Percentiles rank a stretch among this genome's conserved stretches.
Conservation (phyloP, 2,329 filamentous ascomycete genomes). For the Claviceps capensis region DNA sequence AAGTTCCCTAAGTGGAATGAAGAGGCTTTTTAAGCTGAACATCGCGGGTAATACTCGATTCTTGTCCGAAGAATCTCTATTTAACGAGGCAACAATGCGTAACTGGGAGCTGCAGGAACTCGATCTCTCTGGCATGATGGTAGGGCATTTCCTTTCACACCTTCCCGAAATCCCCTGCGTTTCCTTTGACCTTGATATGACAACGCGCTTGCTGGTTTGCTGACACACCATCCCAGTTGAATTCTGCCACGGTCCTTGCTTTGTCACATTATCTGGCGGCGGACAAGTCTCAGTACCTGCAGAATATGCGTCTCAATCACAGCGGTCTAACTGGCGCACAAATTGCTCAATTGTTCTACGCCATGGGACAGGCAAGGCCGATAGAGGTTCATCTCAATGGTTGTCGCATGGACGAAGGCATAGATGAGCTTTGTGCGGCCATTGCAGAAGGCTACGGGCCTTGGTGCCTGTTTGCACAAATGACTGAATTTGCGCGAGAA, state of each 20-base stretch:
- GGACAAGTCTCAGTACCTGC: constrained; percentile 26
- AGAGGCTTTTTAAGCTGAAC: constrained; percentile 32
- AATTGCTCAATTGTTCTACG: constrained; percentile 35
- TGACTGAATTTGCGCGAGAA: constrained; percentile 43
- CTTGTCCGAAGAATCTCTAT: constrained; percentile 28
- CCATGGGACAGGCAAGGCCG: constrained; percentile 33
- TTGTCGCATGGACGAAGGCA: constrained; percentile 38
- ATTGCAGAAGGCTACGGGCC: constrained; percentile 34
- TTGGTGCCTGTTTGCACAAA: constrained; percentile 37
- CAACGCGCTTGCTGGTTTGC: constrained; percentile 1
- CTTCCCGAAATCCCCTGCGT: background rate
- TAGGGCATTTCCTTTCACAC: constrained; percentile 12
- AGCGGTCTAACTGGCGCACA: constrained; percentile 38
- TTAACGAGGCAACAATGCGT: constrained; percentile 29
- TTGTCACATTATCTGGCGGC: constrained; percentile 32
- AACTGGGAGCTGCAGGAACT: constrained; percentile 37
- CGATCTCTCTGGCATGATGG: constrained; percentile 40
- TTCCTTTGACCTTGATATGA: background rate
- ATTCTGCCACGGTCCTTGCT: constrained; percentile 32
- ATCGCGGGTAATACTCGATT: constrained; percentile 38
- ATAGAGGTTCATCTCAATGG: constrained; percentile 35
- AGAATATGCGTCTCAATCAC: constrained; percentile 33
- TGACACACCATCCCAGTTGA: constrained; percentile 23
- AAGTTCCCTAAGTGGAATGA: constrained; percentile 28
- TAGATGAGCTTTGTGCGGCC: constrained; percentile 34